Base-by-base conservation (phyloP, 768 basidiomycete species). In the Macrolepiota dolichaula region DNA sequence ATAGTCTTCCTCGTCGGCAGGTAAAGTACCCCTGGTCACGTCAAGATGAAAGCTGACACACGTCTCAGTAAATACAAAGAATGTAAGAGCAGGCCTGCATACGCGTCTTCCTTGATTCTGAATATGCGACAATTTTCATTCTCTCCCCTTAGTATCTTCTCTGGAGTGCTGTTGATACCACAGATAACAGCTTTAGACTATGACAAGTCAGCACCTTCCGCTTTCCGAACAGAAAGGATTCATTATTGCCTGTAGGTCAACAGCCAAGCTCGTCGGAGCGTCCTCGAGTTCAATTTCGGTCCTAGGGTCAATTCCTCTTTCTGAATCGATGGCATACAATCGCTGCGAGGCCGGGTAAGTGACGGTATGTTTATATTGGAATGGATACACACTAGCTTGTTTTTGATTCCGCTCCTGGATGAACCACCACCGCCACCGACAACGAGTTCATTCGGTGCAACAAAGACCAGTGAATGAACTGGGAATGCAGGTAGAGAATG, bases 221-320 rank as follows among this genome's bases (percentile, higher is more conserved):
- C 54, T 24, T 35, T 51, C 62, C 47, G 29, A 62, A 22, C 50
- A 13, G 52, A n/a, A 35, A 22, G 24, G 36, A 27, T 27, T 35
- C 42, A 40, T 15, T 63, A 74, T 63, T 72, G 90, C 92, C 74
- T 85, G 72, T 9, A 77, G 72, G 69, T 89, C 75, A 12, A 85
- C 82, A 17, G 89, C 87, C 81, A 98, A 88, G 71, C 94, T 96
- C 93, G 95, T 98, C n/a, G 97, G 96, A 4, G 91, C 91, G 73
- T 98, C 97, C 70, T 96, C 88, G 12, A 99, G 81, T 67, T 92
- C 85, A 51, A 87, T 78, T 71, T 97, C 94, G 65, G 83, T 73
- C 25, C 87, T 70, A 1, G 85, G 73, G 35, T 84, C 75, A 11
- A 94, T 70, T 17, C 76, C 73, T 61, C 83, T 79, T 44, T 83